Evolutionary conservation across 768 basidiomycete species (phyloP).

Genomic region (Rhodotorula toruloides): DNA sequence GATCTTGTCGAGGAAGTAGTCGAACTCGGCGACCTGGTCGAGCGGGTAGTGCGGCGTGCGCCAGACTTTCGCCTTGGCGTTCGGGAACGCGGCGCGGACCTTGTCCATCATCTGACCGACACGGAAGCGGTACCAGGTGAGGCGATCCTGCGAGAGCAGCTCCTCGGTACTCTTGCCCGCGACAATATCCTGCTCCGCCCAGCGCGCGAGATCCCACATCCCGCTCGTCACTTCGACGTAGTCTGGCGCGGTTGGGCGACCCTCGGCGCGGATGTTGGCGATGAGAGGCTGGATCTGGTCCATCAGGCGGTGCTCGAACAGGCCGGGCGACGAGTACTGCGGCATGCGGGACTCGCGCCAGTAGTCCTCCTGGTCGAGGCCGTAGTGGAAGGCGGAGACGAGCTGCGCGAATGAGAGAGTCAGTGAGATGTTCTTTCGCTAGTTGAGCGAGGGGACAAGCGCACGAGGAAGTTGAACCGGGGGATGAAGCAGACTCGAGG

Average conservation of each 20-base stretch:
- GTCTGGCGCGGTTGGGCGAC: slow-evolving; percentile 39
- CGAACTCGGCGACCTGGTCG: slow-evolving; percentile 39
- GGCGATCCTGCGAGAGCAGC: slow-evolving; percentile 31
- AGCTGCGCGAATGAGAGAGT: slow-evolving; percentile 12
- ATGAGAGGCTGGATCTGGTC: slow-evolving; percentile 37
- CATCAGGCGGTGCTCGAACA: slow-evolving; percentile 40
- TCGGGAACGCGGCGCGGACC: slow-evolving; percentile 34
- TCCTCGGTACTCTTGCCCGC: slow-evolving; percentile 20
- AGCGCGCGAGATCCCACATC: slow-evolving; percentile 41
- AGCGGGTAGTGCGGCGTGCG: slow-evolving; percentile 35
- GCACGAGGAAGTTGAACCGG: slow-evolving; percentile 40
- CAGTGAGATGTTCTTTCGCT: background rate
- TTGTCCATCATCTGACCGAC: slow-evolving; percentile 31
- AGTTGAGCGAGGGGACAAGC: background rate
- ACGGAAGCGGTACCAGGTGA: slow-evolving; percentile 40
- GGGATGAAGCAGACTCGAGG: slow-evolving; percentile 42
- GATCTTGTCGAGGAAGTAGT: slow-evolving; percentile 43
- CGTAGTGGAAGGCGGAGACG: slow-evolving; percentile 42
- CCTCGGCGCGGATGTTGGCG: slow-evolving; percentile 35
- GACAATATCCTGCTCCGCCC: slow-evolving; percentile 39
- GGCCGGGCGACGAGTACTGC: slow-evolving; percentile 38
- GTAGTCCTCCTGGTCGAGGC: slow-evolving; percentile 43
- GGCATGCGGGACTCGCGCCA: slow-evolving; percentile 37
- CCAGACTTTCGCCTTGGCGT: slow-evolving; percentile 36
- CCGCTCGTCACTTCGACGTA: slow-evolving; percentile 41